These are phyloP conservation scores for Fusarium bactridioides DNA, from an alignment of 2,329 filamentous ascomycete genomes.

Conservation along the genomic window DNA sequence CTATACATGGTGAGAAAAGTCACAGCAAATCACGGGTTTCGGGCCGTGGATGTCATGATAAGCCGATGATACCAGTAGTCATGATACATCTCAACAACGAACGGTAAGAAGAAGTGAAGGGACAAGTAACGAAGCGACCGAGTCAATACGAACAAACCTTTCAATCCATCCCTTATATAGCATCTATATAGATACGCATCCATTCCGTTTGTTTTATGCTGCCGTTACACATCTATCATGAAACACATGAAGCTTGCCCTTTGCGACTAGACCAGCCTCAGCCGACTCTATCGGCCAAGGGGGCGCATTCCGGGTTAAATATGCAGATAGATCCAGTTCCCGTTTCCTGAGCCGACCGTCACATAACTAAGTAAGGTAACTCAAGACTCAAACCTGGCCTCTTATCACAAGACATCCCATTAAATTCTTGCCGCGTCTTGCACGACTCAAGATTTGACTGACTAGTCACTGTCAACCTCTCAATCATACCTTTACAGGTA, in stretches of 20 bases:
- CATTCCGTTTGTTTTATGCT: constrained; percentile 8
- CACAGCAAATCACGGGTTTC: neutral
- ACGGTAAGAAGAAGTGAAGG: no score
- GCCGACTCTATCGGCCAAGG: constrained; percentile 16
- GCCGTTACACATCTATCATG: constrained; percentile 32
- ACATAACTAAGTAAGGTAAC: constrained; percentile 5
- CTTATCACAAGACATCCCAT: neutral
- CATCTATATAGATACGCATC: neutral
- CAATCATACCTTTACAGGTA: constrained; percentile 33
- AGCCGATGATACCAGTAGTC: neutral
- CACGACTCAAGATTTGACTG: neutral
- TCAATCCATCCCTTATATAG: constrained; percentile 30
- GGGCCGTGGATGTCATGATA: neutral
- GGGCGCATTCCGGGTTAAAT: constrained; percentile 38
- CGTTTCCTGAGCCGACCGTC: neutral
- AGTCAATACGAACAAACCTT: constrained; percentile 15
- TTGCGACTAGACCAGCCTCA: constrained; percentile 37
- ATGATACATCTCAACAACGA: neutral
- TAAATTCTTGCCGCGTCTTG: neutral
- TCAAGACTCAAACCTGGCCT: neutral
- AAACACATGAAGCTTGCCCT: constrained; percentile 35
- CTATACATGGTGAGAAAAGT: neutral
- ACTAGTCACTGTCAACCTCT: neutral
- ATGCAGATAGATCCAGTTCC: constrained; percentile 33
- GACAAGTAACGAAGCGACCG: neutral